phyloP scores from a whole-genome alignment of 164 flowering plant species.

The Magnolia sinica region DNA sequence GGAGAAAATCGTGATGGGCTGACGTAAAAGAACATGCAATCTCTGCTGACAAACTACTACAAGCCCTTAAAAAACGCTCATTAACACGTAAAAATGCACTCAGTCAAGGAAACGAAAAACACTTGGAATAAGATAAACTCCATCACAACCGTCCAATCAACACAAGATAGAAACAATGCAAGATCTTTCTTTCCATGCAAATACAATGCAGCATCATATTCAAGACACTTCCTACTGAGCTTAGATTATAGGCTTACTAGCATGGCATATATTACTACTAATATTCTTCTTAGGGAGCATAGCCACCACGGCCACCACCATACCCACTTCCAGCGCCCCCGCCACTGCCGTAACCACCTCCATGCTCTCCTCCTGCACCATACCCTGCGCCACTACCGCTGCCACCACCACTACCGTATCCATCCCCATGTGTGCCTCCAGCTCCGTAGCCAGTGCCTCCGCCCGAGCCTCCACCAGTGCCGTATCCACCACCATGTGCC shows the following conservation, averaged over 20 bases:
- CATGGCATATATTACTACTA: not conserved
- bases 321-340: conserved; percentile 4
- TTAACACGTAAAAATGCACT: too few species aligned
- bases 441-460: conserved; percentile 11
- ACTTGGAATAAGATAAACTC: not conserved
- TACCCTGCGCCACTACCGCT: not conserved
- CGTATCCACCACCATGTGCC: conserved; percentile 26
- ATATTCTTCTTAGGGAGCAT: not conserved
- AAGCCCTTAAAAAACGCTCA: too few species aligned
- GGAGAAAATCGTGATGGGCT: too few species aligned
- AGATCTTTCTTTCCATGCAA: not conserved
- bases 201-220: not conserved
- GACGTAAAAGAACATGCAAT: too few species aligned
- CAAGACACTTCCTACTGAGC: not conserved
- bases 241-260: not conserved
- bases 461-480: conserved; percentile 1
- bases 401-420: not conserved
- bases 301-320: conserved; percentile 14
- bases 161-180: not conserved
- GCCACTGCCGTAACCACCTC: conserved; percentile 2
- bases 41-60: too few species aligned
- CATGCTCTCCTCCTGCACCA: conserved; percentile 12
- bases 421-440: not conserved
- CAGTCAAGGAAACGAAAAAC: too few species aligned
- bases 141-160: not conserved